Evolutionary conservation across 768 basidiomycete species (phyloP).

Genomic region (Leucocoprinus sp.): DNA sequence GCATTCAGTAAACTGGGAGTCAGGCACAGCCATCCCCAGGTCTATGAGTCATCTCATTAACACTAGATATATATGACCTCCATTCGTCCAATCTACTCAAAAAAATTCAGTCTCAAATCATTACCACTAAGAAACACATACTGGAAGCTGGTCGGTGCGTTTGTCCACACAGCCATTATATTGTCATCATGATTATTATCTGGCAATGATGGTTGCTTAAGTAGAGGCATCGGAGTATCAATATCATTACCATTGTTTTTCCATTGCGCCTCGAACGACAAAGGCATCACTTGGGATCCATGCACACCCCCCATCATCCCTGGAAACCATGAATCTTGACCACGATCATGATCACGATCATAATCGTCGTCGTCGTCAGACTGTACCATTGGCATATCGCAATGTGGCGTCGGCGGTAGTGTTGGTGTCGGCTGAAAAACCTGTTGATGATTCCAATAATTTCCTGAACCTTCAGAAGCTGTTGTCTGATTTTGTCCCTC

Average conservation of each 20-base stretch:
- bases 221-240: too few species aligned
- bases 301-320: too few species aligned
- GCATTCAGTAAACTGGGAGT: background rate
- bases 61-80: constrained; percentile 16
- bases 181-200: too few species aligned
- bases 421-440: background rate
- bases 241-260: constrained; percentile 1
- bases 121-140: constrained; percentile 23
- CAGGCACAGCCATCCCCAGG: background rate
- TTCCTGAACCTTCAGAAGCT: background rate
- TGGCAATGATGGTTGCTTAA: constrained; percentile 20
- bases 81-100: constrained; percentile 32
- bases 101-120: background rate
- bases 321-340: too few species aligned
- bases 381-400: too few species aligned
- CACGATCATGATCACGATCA: too few species aligned
- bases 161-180: constrained; percentile 56
- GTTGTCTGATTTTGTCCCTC: background rate
- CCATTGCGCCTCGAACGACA: too few species aligned
- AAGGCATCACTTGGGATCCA: too few species aligned
- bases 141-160: constrained; percentile 53
- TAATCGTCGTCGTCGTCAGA: too few species aligned
- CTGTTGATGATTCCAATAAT: background rate
- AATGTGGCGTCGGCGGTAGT: too few species aligned
- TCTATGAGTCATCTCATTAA: constrained; percentile 19